These are phyloP conservation scores for Dacryopinax primogenitus DNA, from an alignment of 768 basidiomycete genomes.

Conservation along the genomic window DNA sequence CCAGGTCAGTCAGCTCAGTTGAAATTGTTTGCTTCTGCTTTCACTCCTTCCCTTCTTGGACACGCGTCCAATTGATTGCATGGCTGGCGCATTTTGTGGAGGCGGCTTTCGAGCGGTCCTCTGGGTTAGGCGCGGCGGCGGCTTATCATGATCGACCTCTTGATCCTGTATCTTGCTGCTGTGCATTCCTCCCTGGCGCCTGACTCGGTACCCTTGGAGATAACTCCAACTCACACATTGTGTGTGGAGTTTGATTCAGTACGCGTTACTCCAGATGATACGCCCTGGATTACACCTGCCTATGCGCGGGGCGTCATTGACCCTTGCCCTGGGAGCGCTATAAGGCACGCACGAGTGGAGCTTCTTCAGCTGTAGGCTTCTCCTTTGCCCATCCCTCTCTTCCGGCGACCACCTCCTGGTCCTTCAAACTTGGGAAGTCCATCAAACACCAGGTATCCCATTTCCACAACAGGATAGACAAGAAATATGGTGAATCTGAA, in stretches of 20 bases:
- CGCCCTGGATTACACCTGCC: too few relatives aligned
- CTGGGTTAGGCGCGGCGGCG: too few relatives aligned
- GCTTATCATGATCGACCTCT: not conserved
- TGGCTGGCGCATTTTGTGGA: not conserved
- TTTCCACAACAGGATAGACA: not conserved
- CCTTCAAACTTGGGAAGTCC: not conserved
- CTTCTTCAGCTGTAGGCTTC: slow-evolving; percentile 6
- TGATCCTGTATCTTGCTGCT: not conserved
- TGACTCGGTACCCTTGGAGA: too few relatives aligned
- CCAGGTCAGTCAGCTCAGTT: not conserved
- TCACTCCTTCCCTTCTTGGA: not conserved
- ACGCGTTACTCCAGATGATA: too few relatives aligned
- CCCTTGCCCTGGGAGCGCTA: not conserved
- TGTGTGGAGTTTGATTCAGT: too few relatives aligned
- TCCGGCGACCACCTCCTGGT: not conserved
- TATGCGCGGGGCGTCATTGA: slow-evolving; percentile 4
- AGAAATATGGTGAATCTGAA: not conserved
- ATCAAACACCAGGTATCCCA: too few relatives aligned
- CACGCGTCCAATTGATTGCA: not conserved
- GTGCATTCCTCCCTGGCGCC: too few relatives aligned
- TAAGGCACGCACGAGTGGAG: not conserved
- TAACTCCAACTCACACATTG: too few relatives aligned
- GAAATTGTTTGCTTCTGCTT: not conserved
- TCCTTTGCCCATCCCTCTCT: slow-evolving; percentile 4
- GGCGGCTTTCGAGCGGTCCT: slow-evolving; percentile 7